Evolutionary conservation across 139 green algal species (phyloP), one percentile per base, ranked within the genome.

Genomic region (Chlamydomonas schloesseri): DNA sequence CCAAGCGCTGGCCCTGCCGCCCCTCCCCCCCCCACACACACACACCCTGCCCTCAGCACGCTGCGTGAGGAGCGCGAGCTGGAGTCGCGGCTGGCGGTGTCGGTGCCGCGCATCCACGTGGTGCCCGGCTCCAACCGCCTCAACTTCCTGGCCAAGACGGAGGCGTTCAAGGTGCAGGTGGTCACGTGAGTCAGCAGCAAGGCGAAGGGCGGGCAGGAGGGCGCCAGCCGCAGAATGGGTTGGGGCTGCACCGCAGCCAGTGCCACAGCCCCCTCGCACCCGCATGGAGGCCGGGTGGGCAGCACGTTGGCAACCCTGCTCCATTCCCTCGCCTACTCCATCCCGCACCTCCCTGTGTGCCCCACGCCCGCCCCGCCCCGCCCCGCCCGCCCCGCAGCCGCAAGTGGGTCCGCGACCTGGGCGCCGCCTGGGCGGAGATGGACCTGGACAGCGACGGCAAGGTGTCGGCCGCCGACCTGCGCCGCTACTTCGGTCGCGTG

Each of bases 81-180:
- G 37, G 77, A 83, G 64, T 31, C 31, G 62, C 77, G 77, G 62
- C 42, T 83, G 77, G 77, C 77, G 37, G 77, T 53, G 28, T 28
- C 33, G 14, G 77, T 83, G 77, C 77, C 77, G 15, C 77, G 77
- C 20, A 73, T 83, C 13, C 77, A 83, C 62, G 77, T 83, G 26
- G 77, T 83, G 36, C 77, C 77, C 29, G 77, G 77, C 46, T 65
- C n/a, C 18, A 83, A 83, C 28, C 62, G 62, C 14, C 60, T 83
- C 17, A 83, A 83, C 64, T 64, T 31, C 62, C 26, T 83, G 9
- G 77, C 46, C 11, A 73, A 73, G 1, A 83, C 77, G 62, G 77
- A 83, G 77, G 77, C 46, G 36, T 83, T 83, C 42, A 73, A 73
- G 62, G 77, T 83, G 42, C 77, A 83, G 77, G 77, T 83, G 3